Conservation (phyloP, 139 green algal species). For the Chlamydomonas incerta region DNA sequence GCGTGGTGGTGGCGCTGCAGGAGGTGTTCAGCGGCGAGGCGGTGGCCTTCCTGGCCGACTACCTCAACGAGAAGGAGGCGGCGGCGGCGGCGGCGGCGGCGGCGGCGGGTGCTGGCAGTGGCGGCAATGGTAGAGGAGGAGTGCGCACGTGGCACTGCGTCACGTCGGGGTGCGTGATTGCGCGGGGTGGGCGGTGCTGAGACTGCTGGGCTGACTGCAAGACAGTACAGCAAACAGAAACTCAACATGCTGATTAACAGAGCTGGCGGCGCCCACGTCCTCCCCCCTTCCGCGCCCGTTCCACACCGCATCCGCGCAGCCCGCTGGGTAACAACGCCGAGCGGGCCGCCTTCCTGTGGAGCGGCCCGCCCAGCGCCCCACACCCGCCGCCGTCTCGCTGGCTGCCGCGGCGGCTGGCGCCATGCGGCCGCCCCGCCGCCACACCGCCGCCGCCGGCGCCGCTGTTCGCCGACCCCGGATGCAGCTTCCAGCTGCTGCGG, state of each 20-base stretch:
- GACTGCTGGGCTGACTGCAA: too few species aligned
- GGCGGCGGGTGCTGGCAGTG: too few species aligned
- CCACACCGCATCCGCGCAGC: not conserved
- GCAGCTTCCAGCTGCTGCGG: slow-evolving; percentile 4
- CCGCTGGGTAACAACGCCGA: slow-evolving; percentile 21
- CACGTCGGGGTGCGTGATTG: slow-evolving; percentile 3
- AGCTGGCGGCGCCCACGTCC: too few species aligned
- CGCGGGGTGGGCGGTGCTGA: too few species aligned
- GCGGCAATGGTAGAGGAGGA: not conserved
- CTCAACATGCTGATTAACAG: too few species aligned
- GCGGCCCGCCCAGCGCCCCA: not conserved
- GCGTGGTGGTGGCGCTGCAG: slow-evolving; percentile 31
- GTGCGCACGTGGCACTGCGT: not conserved
- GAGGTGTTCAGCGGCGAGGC: slow-evolving; percentile 2
- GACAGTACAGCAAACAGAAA: too few species aligned
- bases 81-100: not conserved
- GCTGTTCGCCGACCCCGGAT: not conserved
- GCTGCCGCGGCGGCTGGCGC: too few species aligned
- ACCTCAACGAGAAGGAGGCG: not conserved
- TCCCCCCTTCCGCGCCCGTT: too few species aligned
- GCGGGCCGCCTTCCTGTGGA: slow-evolving; percentile 28
- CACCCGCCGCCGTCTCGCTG: not conserved
- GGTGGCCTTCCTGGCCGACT: not conserved
- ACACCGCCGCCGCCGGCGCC: not conserved
- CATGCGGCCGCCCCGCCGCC: too few species aligned